Base-by-base conservation (phyloP, 192 early-diverging fungal species). In the Backusella mclennaniae region DNA sequence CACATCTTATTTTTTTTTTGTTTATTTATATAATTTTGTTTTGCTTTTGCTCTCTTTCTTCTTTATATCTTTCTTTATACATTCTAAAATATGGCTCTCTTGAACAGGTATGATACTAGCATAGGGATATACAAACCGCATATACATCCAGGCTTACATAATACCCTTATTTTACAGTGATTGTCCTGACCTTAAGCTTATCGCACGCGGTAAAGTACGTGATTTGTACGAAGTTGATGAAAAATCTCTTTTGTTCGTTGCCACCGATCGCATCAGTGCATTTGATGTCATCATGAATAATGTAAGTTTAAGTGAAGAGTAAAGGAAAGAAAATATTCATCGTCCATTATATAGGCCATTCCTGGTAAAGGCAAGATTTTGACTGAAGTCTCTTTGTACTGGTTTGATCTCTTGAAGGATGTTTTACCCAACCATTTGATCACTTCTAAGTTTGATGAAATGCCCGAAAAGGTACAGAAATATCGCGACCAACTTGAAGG, bases 201-300 rank as follows among this genome's bases (percentile, higher is more conserved):
- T 99, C 67, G 93, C 95, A 9, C 92, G 97, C 35, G 98, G 97
- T 67, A 99, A 96, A 81, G 97, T 99, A 67, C 92, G 98, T 63
- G 98, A 99, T 78, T 88, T 99, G 67, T 99, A 99, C 87, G 92
- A 95, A 68, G 87, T 99, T 29, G 93, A 98, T 84, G 92, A 92
- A 19, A 76, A 90, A 59, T 85, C 90, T 15, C 86, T 99, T 73
- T 90, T 99, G 38, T 99, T 99, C 83, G 96, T 99, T 11, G 97
- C 98, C 23, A 96, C 97, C 3, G 98, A 99, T 87, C 90, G 98
- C 72, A 95, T 99, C 85, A 95, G 93, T 80, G 97, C 98, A 2
- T 99, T 94, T 85, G 98, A 99, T 76, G 97, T 99, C 42, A 95
- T 99, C 76, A 97, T 99, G 97, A 94, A 95, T 77, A 96, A 95